Conservation (phyloP, 441 rosid genomes). For the Adansonia rubrostipa region DNA sequence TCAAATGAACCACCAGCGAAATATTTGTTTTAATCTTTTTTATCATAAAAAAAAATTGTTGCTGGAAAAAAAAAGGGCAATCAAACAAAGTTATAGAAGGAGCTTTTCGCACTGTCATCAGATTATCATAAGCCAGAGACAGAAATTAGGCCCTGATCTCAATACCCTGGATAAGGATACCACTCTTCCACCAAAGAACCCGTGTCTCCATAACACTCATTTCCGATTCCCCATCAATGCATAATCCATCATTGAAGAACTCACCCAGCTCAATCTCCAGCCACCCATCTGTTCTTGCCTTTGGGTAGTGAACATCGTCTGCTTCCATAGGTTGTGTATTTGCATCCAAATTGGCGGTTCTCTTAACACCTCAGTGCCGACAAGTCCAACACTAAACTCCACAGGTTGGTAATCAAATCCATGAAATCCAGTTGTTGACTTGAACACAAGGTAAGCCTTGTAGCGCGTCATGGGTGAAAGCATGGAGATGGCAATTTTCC, state of each 20-base stretch:
- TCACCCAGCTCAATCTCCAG: slow-evolving; percentile 54
- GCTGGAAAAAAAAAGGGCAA: too few relatives aligned
- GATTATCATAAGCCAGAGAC: too few relatives aligned
- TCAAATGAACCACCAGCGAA: too few relatives aligned
- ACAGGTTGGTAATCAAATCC: slow-evolving; percentile 50
- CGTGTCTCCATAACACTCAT: slow-evolving; percentile 44
- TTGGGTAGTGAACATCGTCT: slow-evolving; percentile 10
- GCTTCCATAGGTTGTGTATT: background rate
- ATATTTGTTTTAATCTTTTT: too few relatives aligned
- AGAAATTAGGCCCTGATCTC: too few relatives aligned
- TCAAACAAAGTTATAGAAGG: too few relatives aligned
- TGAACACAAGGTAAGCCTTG: slow-evolving; percentile 53
- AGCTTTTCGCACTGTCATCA: too few relatives aligned
- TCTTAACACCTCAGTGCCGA: slow-evolving; percentile 36
- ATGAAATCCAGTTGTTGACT: slow-evolving; percentile 10
- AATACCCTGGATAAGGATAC: slow-evolving; percentile 48
- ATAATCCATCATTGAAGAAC: slow-evolving; percentile 34
- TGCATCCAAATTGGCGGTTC: slow-evolving; percentile 30
- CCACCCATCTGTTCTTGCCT: slow-evolving; percentile 51
- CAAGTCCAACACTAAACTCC: slow-evolving; percentile 48
- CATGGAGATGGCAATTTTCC: slow-evolving; percentile 43
- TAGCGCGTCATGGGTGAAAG: slow-evolving; percentile 51
- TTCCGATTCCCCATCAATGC: slow-evolving; percentile 39
- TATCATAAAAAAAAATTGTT: too few relatives aligned
- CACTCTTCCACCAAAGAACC: slow-evolving; percentile 40